Conservation (phyloP, 768 basidiomycete genomes). For the Mycena sanguinolenta region DNA sequence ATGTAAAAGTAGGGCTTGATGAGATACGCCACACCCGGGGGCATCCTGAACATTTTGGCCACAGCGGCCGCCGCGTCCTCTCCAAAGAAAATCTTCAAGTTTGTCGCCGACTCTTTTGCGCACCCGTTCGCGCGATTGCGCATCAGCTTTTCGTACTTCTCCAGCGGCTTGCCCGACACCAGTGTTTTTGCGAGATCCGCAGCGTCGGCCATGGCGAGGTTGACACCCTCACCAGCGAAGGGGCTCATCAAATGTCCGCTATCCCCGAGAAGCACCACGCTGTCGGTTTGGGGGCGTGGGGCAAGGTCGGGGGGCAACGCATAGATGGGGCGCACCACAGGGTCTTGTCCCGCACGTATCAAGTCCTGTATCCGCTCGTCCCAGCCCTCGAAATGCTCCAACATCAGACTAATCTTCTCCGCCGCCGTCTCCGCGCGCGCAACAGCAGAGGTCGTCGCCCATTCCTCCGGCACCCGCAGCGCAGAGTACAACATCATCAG, state of each 20-base stretch:
- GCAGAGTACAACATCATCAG: too few relatives aligned
- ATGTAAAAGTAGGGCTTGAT: constrained; percentile 16
- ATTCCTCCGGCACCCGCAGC: too few relatives aligned
- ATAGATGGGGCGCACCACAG: constrained; percentile 27
- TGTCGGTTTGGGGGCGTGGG: not conserved
- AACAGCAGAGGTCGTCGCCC: too few relatives aligned
- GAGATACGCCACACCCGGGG: not conserved
- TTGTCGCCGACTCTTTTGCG: constrained; percentile 20
- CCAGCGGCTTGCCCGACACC: constrained; percentile 15
- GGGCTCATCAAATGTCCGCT: too few relatives aligned
- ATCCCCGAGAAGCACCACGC: too few relatives aligned
- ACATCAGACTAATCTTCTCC: too few relatives aligned
- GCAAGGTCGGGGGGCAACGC: constrained; percentile 16
- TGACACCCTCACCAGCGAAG: constrained; percentile 35
- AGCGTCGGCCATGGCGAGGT: constrained; percentile 50
- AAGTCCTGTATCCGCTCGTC: not conserved
- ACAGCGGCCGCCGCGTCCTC: not conserved
- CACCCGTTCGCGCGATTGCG: constrained; percentile 22
- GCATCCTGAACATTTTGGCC: constrained; percentile 14
- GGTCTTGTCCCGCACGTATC: constrained; percentile 14
- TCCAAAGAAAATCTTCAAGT: constrained; percentile 24
- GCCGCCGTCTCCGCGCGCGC: too few relatives aligned
- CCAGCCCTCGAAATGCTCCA: too few relatives aligned
- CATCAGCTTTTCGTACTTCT: constrained; percentile 31
- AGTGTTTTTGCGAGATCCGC: constrained; percentile 29